phyloP scores from a whole-genome alignment of 192 early-diverging fungal species.

The Neocallimastix lanati region DNA sequence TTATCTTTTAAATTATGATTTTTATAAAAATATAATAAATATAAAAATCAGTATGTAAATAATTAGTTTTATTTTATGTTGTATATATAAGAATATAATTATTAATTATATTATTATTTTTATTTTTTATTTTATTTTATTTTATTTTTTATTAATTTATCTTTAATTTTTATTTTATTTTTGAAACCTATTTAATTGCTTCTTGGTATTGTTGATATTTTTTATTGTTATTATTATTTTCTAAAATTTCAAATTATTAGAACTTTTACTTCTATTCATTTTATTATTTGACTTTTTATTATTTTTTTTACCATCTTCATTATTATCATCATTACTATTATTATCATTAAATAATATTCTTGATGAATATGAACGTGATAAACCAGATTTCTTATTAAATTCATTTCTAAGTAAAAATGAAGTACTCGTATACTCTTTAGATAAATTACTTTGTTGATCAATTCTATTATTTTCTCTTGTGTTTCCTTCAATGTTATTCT shows the following conservation, averaged over 20 bases:
- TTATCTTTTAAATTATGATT: too few relatives aligned
- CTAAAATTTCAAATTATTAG: not conserved
- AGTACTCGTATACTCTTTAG: not conserved
- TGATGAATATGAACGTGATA: not conserved
- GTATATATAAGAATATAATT: too few relatives aligned
- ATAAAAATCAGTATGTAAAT: too few relatives aligned
- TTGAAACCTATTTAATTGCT: too few relatives aligned
- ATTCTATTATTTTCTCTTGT: not conserved
- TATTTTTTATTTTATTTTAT: too few relatives aligned
- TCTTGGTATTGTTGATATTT: too few relatives aligned
- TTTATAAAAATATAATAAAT: too few relatives aligned
- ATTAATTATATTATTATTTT: too few relatives aligned
- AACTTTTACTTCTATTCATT: not conserved
- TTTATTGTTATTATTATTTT: not conserved
- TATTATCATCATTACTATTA: not conserved
- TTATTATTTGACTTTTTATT: not conserved
- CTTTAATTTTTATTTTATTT: too few relatives aligned
- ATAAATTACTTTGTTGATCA: not conserved
- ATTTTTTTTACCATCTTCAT: not conserved
- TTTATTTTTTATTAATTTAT: too few relatives aligned
- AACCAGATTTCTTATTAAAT: not conserved
- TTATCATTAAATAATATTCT: not conserved
- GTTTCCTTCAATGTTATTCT: not conserved
- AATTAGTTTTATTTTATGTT: too few relatives aligned
- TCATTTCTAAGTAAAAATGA: not conserved